Conservation (phyloP, 2,329 filamentous ascomycete genomes). For the Aspergillus vadensis region DNA sequence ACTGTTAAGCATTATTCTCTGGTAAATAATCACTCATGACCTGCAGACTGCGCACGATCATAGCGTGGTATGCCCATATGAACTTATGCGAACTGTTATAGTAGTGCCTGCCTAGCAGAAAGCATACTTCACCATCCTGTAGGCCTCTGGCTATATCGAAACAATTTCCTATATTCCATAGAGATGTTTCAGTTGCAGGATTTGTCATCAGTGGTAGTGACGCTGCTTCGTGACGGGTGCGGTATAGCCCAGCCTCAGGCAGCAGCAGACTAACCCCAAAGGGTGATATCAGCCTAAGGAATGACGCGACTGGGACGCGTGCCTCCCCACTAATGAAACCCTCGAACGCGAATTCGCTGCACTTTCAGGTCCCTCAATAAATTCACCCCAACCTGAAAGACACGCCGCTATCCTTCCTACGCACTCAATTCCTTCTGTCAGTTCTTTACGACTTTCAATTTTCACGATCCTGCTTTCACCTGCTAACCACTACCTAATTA, state of each 20-base stretch:
- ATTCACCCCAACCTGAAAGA: conserved; percentile 3
- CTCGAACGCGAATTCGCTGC: conserved; percentile 26
- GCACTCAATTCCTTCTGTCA: conserved; percentile 1
- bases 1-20: no score
- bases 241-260: conserved; percentile 21
- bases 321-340: conserved; percentile 29
- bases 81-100: no score
- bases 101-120: no score
- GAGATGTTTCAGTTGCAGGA: no score
- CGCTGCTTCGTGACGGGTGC: not conserved
- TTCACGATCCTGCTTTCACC: not conserved
- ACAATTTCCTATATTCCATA: no score
- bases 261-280: conserved; percentile 24
- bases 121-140: no score
- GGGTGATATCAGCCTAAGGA: conserved; percentile 35
- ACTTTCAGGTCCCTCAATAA: conserved; percentile 13
- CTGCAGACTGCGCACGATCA: no score
- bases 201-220: no score
- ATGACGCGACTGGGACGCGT: conserved; percentile 29
- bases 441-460: not conserved
- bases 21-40: no score
- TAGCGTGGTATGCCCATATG: no score
- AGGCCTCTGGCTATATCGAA: no score
- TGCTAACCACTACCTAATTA: not conserved
- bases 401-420: not conserved